Percentiles rank a stretch among this genome's conserved stretches.
phyloP scores from a whole-genome alignment of 306 rosid genomes.

The Begonia fuchsioides region DNA sequence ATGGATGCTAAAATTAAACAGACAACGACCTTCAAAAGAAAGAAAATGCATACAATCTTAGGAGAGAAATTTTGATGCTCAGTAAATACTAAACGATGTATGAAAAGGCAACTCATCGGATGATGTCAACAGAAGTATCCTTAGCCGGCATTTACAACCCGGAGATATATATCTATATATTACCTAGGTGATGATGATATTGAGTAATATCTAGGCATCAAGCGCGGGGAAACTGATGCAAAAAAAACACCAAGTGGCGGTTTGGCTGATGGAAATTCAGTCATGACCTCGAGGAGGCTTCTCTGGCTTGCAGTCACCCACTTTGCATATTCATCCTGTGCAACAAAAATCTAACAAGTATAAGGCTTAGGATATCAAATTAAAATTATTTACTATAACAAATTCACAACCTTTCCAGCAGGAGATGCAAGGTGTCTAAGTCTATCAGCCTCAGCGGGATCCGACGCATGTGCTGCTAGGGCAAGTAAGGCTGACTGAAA shows the following conservation, averaged over 20 bases:
- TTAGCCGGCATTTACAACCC: no score
- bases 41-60: not conserved
- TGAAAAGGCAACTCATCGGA: no score
- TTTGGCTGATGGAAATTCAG: constrained; percentile 81
- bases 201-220: constrained; percentile 90
- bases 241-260: constrained; percentile 96
- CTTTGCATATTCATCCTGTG: constrained; percentile 86
- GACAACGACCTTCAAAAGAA: not conserved
- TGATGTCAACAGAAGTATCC: no score
- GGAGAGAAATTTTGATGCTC: no score
- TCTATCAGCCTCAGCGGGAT: constrained; percentile 64
- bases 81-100: no score
- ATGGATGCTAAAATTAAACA: not conserved
- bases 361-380: no score
- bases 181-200: constrained; percentile 97
- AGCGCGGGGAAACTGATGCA: constrained; percentile 80
- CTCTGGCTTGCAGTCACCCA: constrained; percentile 87
- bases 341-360: not conserved
- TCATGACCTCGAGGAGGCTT: constrained; percentile 88
- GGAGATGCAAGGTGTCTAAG: constrained; percentile 73
- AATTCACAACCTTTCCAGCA: constrained; percentile 61
- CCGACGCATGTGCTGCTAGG: constrained; percentile 78
- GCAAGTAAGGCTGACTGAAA: constrained; percentile 69
- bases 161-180: no score
- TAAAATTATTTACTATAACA: not conserved